These are phyloP conservation scores for Notholithocarpus densiflorus DNA, from an alignment of 306 rosid species.

Conservation along the genomic window DNA sequence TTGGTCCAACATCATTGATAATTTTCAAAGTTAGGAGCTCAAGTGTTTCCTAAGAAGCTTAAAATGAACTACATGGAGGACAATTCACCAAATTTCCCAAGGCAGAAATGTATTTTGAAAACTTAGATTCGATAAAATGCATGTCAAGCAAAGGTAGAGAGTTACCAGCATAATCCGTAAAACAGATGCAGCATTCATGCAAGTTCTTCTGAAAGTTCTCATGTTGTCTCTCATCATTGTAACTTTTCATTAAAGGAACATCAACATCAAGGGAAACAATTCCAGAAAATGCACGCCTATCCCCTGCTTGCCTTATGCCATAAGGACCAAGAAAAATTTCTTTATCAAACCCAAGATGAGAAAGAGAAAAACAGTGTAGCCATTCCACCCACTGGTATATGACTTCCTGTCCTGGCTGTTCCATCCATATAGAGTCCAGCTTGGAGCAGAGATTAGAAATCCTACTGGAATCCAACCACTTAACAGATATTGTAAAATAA, in stretches of 20 bases:
- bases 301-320: slow-evolving; percentile 41
- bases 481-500: slow-evolving; percentile 58
- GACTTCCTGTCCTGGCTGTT: slow-evolving; percentile 72
- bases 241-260: slow-evolving; percentile 58
- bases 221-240: slow-evolving; percentile 54
- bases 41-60: too few relatives aligned
- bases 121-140: background rate
- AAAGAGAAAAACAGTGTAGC: slow-evolving; percentile 65
- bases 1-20: background rate
- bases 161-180: slow-evolving; percentile 68
- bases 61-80: too few relatives aligned
- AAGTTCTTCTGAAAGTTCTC: slow-evolving; percentile 59
- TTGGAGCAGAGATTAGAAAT: slow-evolving; percentile 57
- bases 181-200: slow-evolving; percentile 83
- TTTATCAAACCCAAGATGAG: slow-evolving; percentile 55
- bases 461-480: slow-evolving; percentile 65
- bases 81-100: background rate
- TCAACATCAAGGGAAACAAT: slow-evolving; percentile 54
- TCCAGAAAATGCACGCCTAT: slow-evolving; percentile 61
- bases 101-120: background rate
- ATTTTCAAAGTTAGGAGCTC: background rate
- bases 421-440: slow-evolving; percentile 75
- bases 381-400: slow-evolving; percentile 94
- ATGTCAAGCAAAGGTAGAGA: slow-evolving; percentile 14
- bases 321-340: slow-evolving; percentile 70